Base-by-base conservation (phyloP, 768 basidiomycete species). In the Serendipita vermifera region DNA sequence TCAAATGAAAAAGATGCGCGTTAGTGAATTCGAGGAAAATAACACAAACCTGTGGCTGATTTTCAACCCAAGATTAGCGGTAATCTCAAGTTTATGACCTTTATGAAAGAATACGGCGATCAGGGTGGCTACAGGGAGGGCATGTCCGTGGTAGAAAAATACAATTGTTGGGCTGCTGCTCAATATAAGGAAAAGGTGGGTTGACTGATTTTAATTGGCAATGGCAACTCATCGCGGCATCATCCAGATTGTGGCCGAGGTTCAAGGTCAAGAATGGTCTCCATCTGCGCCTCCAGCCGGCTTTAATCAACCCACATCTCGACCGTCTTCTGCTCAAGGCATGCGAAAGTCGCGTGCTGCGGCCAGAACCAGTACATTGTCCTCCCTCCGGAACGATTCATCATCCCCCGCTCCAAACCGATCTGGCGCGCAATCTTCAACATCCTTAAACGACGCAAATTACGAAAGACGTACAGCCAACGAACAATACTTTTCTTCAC, bases 111-210 rank as follows among this genome's bases (percentile, higher is more conserved):
- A 38, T 89, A 90, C 66, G 67, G 73, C 5, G 79, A 81, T 55
- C 77, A 80, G 62, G 82, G 82, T 35, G 87, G 86, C 5, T 84
- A 83, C 71, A 78, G 72, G 48, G 77, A 80, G 32, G 74, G 71
- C 55, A 74, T 81, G 64, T 78, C 71, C 58, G 64, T 81, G 29
- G 77, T 83, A 62, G 83, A 89, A 62, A 89, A 79, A 56, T 97
- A 97, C 69, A 88, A 90, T 65, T 85, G 80, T 35, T 96, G 93
- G 90, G 87, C 92, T 2, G 94, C 92, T 1, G 74, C 85, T 2
- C 92, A 97, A 70, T 98, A 98, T 70, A 81, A 87, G 38, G 88
- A 92, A 69, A 99, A 96, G 76, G 92, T 87, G 62, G 55, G 72
- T 55, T 15, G n/a, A n/a, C n/a, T n/a, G n/a, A n/a, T n/a, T n/a